Evolutionary conservation across 805 yeast species (phyloP), one percentile per base, ranked within the genome.

Genomic region (Candida alai): DNA sequence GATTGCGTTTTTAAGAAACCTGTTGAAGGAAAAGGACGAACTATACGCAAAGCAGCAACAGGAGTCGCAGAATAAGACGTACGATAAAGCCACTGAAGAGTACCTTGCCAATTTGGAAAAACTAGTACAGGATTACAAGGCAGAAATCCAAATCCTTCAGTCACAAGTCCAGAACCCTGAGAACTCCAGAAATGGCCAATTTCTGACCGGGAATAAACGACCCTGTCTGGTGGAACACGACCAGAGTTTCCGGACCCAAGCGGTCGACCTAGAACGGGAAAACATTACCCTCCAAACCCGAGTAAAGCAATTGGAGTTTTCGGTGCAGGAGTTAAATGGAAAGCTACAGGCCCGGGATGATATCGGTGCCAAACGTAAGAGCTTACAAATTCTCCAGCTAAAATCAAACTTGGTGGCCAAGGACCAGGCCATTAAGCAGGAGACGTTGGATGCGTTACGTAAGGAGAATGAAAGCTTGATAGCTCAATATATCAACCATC

Each of bases 371-470:
- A 52, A 54, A 28, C 44, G 42, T 20, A 40, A 48, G 7, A 42
- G 53, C 19, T 40, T 68, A 2, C 69, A 78, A 33, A 67, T 85
- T 2, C 53, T 86, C 10, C 83, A 83, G 52, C 56, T 84, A 37
- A 68, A 80, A 29, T 69, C 74, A 20, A 84, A 81, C 51, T 94
- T 95, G 2, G 68, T 79, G 10, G 36, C 68, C 2, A 65, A 64
- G 11, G 81, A 80, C 43, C 89, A 84, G 50, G 54, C 68, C n/a
- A 62, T 80, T 11, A 80, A 79, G 43, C 68, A 62, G 36, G 62
- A 67, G 24, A 62, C 72, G 36, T 52, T 84, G 12, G 72, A 70
- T 5, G 55, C 68, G 0, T 58, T 87, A 17, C 53, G 69, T 25
- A 56, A 56, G 12, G 94, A 86, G 48, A 86, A 85, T 44, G 55